Percentiles rank a stretch among this genome's conserved stretches.
phyloP scores from a whole-genome alignment of 2,329 filamentous ascomycete species.

The Ciborinia camelliae region DNA sequence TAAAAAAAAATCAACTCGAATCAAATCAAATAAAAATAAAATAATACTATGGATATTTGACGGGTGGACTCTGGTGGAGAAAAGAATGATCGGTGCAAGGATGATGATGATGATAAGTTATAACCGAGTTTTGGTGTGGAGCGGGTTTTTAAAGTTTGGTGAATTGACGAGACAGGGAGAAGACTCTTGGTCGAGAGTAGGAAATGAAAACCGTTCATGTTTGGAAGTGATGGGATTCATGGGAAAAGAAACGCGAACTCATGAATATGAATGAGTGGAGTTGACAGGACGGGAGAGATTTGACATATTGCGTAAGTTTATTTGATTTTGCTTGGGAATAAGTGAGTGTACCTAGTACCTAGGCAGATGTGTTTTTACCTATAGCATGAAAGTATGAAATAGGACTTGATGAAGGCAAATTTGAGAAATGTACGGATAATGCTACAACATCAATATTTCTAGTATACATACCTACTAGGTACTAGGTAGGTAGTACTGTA shows the following conservation, averaged over 20 bases:
- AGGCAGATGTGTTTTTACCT: neutral
- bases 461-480: too few species aligned
- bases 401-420: neutral
- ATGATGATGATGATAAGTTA: neutral
- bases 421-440: neutral
- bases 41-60: neutral
- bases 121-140: neutral
- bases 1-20: neutral
- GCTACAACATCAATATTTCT: neutral
- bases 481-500: too few species aligned
- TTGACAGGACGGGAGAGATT: neutral
- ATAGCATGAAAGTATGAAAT: neutral
- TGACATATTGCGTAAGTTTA: neutral
- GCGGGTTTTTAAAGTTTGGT: neutral
- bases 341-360: too few species aligned
- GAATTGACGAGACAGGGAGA: neutral
- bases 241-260: neutral
- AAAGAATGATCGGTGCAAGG: constrained; percentile 6
- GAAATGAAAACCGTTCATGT: neutral
- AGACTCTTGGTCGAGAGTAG: neutral
- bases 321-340: too few species aligned
- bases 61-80: neutral
- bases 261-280: neutral
- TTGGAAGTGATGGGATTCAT: neutral
- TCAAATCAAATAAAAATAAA: too few species aligned